Base-by-base conservation (phyloP, 1,284 basidiomycete genomes). In the Wallemia mellicola region DNA sequence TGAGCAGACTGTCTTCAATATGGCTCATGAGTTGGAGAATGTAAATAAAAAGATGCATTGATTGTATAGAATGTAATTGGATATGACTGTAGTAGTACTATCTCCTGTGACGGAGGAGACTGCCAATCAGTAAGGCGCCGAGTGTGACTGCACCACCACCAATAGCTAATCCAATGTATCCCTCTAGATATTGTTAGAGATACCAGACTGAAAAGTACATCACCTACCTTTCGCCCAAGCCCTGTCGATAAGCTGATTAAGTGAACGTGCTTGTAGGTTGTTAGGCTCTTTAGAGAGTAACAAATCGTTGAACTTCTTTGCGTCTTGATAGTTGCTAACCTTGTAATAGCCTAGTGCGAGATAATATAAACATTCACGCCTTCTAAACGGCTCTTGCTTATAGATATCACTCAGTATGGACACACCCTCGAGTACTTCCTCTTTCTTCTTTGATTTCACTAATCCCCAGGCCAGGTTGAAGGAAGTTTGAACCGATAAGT, bases 401-500 rank as follows among this genome's bases (percentile, higher is more conserved):
- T 94, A 98, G 61, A 99, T 83, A 60, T 96, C 94, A 91, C 66
- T 24, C 54, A 99, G 73, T 59, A 98, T 69, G 64, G 80, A 80
- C 58, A 98, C 86, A 33, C 94, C 89, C 68, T 91, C 82, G 0
- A 83, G 84, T 67, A 94, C 87, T 65, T 92, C 77, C 28, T 85
- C 82, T 59, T 77, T 75, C 64, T 79, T 72, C 32, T 81, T 81
- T 63, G 84, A 86, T 76, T 94, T 94, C 60, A 94, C 85, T 28
- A 94, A 75, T 2, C 89, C 92, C 88, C 87, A 91, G 62, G 91
- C 84, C 70, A 85, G 92, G 74, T 98, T 98, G 75, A 99, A 99
- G 71, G 89, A 94, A 59, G 88, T 92, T 73, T 99, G 94, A 1
- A 84, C 79, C 1, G 87, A 88, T 61, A 94, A 78, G 70, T 95